Percentiles rank a stretch among this genome's conserved stretches.
These are phyloP conservation scores for Podaxis pistillaris DNA, from an alignment of 768 basidiomycete genomes.

Conservation along the genomic window DNA sequence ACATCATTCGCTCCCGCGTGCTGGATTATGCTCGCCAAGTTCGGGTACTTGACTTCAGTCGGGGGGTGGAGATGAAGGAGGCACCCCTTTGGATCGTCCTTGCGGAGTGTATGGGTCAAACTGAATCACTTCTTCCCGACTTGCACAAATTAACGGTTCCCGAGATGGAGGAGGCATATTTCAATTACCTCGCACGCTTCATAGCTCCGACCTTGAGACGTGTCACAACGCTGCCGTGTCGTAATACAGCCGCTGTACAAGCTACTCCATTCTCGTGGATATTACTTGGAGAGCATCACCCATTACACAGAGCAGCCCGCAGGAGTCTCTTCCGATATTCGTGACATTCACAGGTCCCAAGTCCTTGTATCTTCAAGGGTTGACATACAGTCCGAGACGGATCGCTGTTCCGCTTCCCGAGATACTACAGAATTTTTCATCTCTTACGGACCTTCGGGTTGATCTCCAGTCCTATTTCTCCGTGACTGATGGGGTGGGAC, in stretches of 20 bases:
- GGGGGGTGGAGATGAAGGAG: background rate
- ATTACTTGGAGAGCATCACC: background rate
- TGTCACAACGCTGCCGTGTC: background rate
- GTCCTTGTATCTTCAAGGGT: background rate
- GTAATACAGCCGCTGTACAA: too few relatives aligned
- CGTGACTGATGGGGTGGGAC: background rate
- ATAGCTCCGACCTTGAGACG: background rate
- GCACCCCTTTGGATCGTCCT: background rate
- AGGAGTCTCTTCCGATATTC: too few relatives aligned
- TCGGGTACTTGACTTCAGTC: background rate
- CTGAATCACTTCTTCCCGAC: background rate
- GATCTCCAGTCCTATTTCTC: background rate
- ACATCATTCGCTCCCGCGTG: background rate
- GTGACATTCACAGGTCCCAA: background rate
- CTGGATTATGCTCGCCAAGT: background rate
- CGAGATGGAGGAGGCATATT: background rate
- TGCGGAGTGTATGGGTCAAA: background rate
- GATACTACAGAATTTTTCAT: background rate
- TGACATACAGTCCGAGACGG: too few relatives aligned
- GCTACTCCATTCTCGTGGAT: background rate
- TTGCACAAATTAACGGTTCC: background rate
- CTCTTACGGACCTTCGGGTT: background rate
- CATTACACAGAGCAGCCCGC: too few relatives aligned
- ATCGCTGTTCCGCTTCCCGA: background rate
- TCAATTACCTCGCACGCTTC: background rate